These are phyloP conservation scores for Ceriops tagal DNA, from an alignment of 345 rosid genomes.

Conservation along the genomic window DNA sequence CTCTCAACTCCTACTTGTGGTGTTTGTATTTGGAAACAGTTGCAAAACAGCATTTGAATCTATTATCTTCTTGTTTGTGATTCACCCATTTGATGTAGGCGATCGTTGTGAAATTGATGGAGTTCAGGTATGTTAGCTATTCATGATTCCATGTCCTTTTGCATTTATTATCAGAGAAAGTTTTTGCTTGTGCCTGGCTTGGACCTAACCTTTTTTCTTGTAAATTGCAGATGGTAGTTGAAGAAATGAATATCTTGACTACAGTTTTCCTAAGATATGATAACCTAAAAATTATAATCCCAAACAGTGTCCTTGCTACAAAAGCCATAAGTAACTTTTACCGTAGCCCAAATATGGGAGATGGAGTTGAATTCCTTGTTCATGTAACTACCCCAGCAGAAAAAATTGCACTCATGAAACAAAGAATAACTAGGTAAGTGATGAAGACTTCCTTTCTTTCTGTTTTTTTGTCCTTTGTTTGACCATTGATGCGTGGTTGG, in stretches of 20 bases:
- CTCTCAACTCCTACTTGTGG: conserved; percentile 31
- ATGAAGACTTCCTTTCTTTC: background rate
- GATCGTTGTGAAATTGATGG: conserved; percentile 33
- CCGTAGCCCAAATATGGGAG: conserved; percentile 83
- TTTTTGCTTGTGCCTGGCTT: background rate
- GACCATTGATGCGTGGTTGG: background rate
- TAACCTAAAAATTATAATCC: conserved; percentile 68
- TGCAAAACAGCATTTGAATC: conserved; percentile 29
- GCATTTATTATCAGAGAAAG: background rate
- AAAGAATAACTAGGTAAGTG: conserved; percentile 42
- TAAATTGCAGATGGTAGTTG: conserved; percentile 65
- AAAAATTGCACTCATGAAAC: conserved; percentile 47
- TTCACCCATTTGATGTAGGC: conserved; percentile 32
- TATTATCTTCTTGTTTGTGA: conserved; percentile 30
- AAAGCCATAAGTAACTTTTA: conserved; percentile 42
- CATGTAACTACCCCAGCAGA: conserved; percentile 57
- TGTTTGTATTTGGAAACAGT: conserved; percentile 27
- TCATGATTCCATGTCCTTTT: background rate
- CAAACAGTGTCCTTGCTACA: conserved; percentile 50
- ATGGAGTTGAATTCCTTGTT: conserved; percentile 59
- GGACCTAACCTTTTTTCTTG: background rate
- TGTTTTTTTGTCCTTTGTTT: no score
- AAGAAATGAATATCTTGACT: conserved; percentile 70
- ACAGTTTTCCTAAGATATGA: conserved; percentile 69
- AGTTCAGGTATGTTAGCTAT: conserved; percentile 19